A percentile compares a stretch with the other conserved stretches of the same genome.
Evolutionary conservation across 345 rosid genomes (phyloP).

Genomic region (Eucalyptus polyanthemos): DNA sequence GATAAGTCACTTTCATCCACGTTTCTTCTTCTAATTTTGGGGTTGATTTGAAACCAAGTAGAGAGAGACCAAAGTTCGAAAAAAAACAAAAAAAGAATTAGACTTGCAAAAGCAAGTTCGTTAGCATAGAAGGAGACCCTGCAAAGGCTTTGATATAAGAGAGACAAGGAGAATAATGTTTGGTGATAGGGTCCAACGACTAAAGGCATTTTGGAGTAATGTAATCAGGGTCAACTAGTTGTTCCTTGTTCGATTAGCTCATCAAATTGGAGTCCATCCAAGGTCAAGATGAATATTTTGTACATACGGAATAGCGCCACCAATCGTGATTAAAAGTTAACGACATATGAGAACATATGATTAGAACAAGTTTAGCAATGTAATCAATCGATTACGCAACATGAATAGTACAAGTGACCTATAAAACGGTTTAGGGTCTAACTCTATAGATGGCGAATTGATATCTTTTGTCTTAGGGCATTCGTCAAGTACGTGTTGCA

Average conservation of each 20-base stretch:
- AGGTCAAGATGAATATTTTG: neutral
- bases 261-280: neutral
- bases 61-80: neutral
- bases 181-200: conserved; percentile 15
- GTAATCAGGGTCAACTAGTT: neutral
- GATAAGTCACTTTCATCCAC: neutral
- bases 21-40: neutral
- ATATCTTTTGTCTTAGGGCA: neutral
- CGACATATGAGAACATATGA: neutral
- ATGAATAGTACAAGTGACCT: neutral
- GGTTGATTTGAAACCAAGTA: conserved; percentile 3
- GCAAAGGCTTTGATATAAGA: neutral
- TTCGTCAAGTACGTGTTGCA: neutral
- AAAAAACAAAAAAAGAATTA: neutral
- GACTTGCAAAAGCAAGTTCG: neutral
- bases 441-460: neutral
- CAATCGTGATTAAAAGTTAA: neutral
- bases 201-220: neutral
- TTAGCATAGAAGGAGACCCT: neutral
- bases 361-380: neutral
- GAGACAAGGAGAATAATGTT: neutral
- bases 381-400: neutral
- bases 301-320: neutral
- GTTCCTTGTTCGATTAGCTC: neutral
- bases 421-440: neutral